phyloP scores from a whole-genome alignment of 2,329 filamentous ascomycete genomes.

The Penicillium sumatraense region DNA sequence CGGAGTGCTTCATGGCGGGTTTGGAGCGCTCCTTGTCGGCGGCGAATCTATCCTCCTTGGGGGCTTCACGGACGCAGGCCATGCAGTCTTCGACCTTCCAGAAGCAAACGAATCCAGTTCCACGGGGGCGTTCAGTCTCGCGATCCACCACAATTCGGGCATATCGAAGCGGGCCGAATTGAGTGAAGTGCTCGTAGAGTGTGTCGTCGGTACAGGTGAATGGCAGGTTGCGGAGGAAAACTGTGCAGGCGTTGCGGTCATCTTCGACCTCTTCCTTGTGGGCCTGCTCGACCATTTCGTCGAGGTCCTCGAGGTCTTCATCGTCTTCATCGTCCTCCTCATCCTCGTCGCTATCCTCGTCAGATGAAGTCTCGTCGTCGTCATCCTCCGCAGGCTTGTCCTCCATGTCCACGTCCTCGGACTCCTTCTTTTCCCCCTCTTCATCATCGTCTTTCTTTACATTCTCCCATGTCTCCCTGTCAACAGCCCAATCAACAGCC shows the following conservation, averaged over 20 bases:
- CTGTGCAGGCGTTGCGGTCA: conserved; percentile 68
- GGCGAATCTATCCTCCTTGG: conserved; percentile 56
- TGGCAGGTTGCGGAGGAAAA: conserved; percentile 93
- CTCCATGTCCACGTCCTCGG: conserved; percentile 59
- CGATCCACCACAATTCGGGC: conserved; percentile 89
- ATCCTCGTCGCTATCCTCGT: conserved; percentile 41
- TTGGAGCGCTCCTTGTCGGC: conserved; percentile 46
- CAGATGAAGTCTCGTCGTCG: conserved; percentile 44
- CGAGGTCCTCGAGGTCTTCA: conserved; percentile 47
- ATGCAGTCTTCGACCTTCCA: conserved; percentile 75
- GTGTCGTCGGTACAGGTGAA: conserved; percentile 84
- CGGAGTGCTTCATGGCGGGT: conserved; percentile 70
- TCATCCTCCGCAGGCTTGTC: conserved; percentile 53
- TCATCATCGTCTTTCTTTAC: conserved; percentile 54
- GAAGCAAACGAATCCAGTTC: conserved; percentile 96
- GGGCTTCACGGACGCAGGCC: conserved; percentile 75
- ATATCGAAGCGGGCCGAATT: conserved; percentile 88
- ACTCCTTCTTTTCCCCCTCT: conserved; percentile 28
- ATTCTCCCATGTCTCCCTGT: conserved; percentile 83
- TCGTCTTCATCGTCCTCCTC: conserved; percentile 43
- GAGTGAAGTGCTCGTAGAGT: conserved; percentile 81
- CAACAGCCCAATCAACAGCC: conserved; percentile 96
- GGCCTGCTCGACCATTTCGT: conserved; percentile 39
- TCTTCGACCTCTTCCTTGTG: conserved; percentile 54
- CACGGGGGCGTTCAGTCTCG: conserved; percentile 81